Evolutionary conservation across 192 early-diverging fungal species (phyloP).

Genomic region (Gryganskiella cystojenkinii): DNA sequence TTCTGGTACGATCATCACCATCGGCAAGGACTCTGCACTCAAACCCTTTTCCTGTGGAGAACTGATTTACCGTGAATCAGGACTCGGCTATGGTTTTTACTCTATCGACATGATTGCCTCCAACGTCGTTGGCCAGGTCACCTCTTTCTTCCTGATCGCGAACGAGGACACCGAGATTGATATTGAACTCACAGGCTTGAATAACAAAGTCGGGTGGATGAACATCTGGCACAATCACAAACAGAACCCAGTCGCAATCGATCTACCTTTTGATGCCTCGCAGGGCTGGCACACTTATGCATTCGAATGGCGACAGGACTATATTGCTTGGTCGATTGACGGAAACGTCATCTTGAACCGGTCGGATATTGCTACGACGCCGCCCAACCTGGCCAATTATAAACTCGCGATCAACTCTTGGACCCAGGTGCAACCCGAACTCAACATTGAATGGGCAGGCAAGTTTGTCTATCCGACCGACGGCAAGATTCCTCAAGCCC

Average conservation of each 20-base stretch:
- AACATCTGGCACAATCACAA: conserved; percentile 33
- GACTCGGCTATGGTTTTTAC: conserved; percentile 28
- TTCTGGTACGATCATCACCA: conserved; percentile 21
- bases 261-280: conserved; percentile 27
- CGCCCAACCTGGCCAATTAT: conserved; percentile 21
- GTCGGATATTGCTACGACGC: conserved; percentile 27
- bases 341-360: conserved; percentile 32
- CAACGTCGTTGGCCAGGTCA: conserved; percentile 38
- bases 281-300: conserved; percentile 33
- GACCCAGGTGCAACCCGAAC: conserved; percentile 33
- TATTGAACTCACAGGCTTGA: conserved; percentile 45
- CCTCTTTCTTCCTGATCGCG: conserved; percentile 41
- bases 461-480: conserved; percentile 28
- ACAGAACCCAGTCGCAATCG: conserved; percentile 33
- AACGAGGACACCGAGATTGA: conserved; percentile 42
- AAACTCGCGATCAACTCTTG: conserved; percentile 46
- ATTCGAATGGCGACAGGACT: conserved; percentile 29
- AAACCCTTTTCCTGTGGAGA: conserved; percentile 47
- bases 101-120: conserved; percentile 49
- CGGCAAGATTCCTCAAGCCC: conserved; percentile 19
- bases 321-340: conserved; percentile 37
- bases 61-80: conserved; percentile 10
- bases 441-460: conserved; percentile 36
- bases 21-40: conserved; percentile 23
- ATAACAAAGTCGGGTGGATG: conserved; percentile 35